Percentiles rank a stretch among this genome's conserved stretches.
These are phyloP conservation scores for Stagonosporopsis rhizophila DNA, from an alignment of 2,329 filamentous ascomycete species.

Conservation along the genomic window DNA sequence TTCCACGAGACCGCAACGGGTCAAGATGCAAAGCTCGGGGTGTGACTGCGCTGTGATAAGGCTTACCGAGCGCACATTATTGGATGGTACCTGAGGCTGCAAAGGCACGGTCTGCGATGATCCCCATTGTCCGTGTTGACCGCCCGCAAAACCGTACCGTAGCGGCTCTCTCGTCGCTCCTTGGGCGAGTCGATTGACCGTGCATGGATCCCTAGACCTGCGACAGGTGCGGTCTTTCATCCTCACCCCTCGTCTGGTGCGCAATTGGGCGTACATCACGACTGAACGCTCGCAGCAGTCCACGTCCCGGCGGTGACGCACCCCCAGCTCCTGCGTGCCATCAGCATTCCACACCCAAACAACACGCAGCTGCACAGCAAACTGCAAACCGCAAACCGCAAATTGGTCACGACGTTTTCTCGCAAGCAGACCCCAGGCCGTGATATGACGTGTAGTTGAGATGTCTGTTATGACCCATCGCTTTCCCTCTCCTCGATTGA, in stretches of 20 bases:
- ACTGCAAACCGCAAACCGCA: not conserved
- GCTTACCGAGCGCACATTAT: conserved; percentile 11
- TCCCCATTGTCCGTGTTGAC: conserved; percentile 14
- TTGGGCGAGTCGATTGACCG: not conserved
- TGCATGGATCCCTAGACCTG: conserved; percentile 16
- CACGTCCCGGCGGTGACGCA: conserved; percentile 2
- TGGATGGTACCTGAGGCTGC: conserved; percentile 18
- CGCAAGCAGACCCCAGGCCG: conserved; percentile 18
- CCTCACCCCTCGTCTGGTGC: conserved; percentile 1
- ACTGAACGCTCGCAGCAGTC: not conserved
- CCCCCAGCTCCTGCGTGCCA: conserved; percentile 17
- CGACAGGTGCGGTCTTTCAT: conserved; percentile 14
- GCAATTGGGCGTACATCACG: not conserved
- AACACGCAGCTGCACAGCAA: not conserved
- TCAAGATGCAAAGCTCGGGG: conserved; percentile 1
- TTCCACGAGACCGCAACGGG: conserved; percentile 2
- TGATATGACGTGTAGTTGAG: conserved; percentile 39
- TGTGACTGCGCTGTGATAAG: conserved; percentile 9
- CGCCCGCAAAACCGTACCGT: conserved; percentile 1
- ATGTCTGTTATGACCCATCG: conserved; percentile 33
- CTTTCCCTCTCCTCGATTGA: conserved; percentile 35
- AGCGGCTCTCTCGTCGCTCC: not conserved
- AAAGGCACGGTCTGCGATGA: conserved; percentile 13
- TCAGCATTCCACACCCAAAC: conserved; percentile 20
- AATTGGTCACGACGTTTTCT: not conserved